Percentiles rank a stretch among this genome's conserved stretches.
Conservation (phyloP, 176 grass and related monocot species). For the bread wheat (Triticum aestivum) region IWGSC_CS_RefSeq_v2.1 NC_057810.1:136764619-136765118, state of each 20-base stretch:
- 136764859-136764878: constrained; percentile 28
- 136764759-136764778: constrained; percentile 73
- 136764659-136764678: constrained; percentile 22
- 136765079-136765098: constrained; percentile 52
- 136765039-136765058: constrained; percentile 12
- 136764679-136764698: constrained; percentile 17
- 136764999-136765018: constrained; percentile 44
- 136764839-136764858: constrained; percentile 47
- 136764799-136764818: constrained; percentile 84
- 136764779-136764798: constrained; percentile 72
- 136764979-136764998: constrained; percentile 52
- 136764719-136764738: constrained; percentile 71
- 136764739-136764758: constrained; percentile 95
- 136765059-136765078: constrained; percentile 40
- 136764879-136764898: constrained; percentile 29
- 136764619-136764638: background rate
- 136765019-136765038: constrained; percentile 44
- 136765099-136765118: constrained; percentile 60
- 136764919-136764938: constrained; percentile 58
- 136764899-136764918: constrained; percentile 25
- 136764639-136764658: background rate
- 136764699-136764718: constrained; percentile 78
- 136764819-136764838: constrained; percentile 48
- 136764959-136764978: constrained; percentile 90
- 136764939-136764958: constrained; percentile 93